Conservation (phyloP, 495 filamentous ascomycete genomes). For the Parachaetomium inaequale region DNA sequence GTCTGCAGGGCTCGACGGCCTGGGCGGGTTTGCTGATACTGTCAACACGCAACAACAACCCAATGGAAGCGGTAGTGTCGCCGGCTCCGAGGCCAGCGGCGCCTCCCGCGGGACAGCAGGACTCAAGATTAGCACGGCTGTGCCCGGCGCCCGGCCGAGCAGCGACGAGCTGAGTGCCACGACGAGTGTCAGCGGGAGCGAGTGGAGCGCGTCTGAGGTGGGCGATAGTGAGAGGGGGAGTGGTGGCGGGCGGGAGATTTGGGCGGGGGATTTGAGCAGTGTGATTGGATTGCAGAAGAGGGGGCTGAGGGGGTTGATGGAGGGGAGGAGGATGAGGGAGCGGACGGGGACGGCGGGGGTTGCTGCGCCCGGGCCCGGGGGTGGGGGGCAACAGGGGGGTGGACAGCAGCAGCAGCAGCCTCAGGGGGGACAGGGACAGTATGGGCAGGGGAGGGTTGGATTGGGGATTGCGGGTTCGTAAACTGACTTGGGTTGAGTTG, state of each 20-base stretch:
- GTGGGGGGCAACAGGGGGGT: constrained; percentile 13
- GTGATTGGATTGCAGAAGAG: constrained; percentile 97
- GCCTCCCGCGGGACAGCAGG: constrained; percentile 21
- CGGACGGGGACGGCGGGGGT: constrained; percentile 37
- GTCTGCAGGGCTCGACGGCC: constrained; percentile 25
- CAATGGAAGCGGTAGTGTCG: constrained; percentile 13
- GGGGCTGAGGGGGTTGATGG: constrained; percentile 89
- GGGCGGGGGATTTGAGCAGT: constrained; percentile 79
- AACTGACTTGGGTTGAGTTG: no score
- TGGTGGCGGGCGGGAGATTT: constrained; percentile 56
- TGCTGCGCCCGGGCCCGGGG: not conserved
- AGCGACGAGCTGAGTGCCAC: constrained; percentile 51
- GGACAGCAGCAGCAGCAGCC: not conserved
- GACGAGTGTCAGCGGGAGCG: constrained; percentile 45
- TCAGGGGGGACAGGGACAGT: constrained; percentile 9
- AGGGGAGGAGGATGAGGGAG: constrained; percentile 83
- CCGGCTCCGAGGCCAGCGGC: not conserved
- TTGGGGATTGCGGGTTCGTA: constrained; percentile 27
- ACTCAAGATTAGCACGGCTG: constrained; percentile 41
- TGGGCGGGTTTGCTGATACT: constrained; percentile 15
- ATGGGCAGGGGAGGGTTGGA: constrained; percentile 21
- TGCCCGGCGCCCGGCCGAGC: constrained; percentile 33
- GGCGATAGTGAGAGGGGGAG: constrained; percentile 43
- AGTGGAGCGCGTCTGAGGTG: constrained; percentile 45
- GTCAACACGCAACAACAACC: constrained; percentile 16